Percentiles rank a stretch among this genome's conserved stretches.
These are phyloP conservation scores for Diaporthe caulivora DNA, from an alignment of 2,329 filamentous ascomycete genomes.

Conservation along the genomic window DNA sequence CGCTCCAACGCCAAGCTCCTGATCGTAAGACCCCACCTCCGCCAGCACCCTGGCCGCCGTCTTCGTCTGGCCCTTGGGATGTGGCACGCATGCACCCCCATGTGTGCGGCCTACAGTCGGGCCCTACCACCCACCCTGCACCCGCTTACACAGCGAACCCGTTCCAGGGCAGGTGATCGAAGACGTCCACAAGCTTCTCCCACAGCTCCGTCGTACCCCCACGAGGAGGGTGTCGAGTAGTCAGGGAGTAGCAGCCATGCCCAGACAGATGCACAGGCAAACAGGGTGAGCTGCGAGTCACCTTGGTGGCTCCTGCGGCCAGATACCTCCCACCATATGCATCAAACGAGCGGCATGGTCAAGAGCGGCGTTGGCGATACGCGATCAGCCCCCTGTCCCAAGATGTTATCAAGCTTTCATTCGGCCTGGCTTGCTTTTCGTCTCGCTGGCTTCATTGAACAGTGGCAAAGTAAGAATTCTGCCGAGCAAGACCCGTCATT, in stretches of 20 bases:
- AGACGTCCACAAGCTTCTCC: conserved; percentile 22
- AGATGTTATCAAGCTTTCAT: neutral
- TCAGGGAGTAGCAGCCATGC: conserved; percentile 4
- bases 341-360: neutral
- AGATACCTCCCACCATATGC: conserved; percentile 1
- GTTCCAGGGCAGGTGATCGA: conserved; percentile 14
- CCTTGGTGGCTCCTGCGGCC: conserved; percentile 16
- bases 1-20: conserved; percentile 19
- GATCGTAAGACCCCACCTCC: conserved; percentile 30
- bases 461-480: neutral
- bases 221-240: neutral
- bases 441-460: neutral
- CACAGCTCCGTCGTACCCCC: neutral
- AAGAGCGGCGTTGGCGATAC: neutral
- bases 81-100: conserved; percentile 21
- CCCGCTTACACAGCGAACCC: conserved; percentile 7
- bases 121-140: conserved; percentile 25
- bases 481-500: conserved; percentile 6
- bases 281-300: conserved; percentile 18
- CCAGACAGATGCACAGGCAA: conserved; percentile 22
- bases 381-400: neutral
- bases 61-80: conserved; percentile 5
- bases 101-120: conserved; percentile 22
- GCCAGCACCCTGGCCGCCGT: conserved; percentile 8
- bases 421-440: conserved; percentile 1